phyloP scores from a whole-genome alignment of 2,329 filamentous ascomycete genomes.

The Aspergillus puulaauensis region DNA sequence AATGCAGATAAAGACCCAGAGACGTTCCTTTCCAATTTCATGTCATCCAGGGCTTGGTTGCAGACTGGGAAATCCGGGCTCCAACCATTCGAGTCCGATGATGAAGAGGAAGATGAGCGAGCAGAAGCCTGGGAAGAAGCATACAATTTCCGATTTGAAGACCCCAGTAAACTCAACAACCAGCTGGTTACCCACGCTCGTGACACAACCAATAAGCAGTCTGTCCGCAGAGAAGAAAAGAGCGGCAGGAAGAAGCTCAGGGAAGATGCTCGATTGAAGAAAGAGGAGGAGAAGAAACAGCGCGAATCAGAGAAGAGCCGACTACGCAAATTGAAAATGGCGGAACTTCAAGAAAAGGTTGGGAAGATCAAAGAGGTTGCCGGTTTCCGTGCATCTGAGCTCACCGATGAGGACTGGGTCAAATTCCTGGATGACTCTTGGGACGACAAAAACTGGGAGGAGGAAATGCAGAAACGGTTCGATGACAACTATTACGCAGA shows the following conservation, averaged over 20 bases:
- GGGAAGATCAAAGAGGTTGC: conserved; percentile 86
- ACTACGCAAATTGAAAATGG: conserved; percentile 82
- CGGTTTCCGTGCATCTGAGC: conserved; percentile 66
- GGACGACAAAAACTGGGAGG: conserved; percentile 86
- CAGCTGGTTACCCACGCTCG: conserved; percentile 84
- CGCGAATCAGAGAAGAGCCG: conserved; percentile 78
- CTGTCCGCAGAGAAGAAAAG: conserved; percentile 80
- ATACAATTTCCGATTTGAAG: conserved; percentile 95
- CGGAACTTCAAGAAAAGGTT: conserved; percentile 85
- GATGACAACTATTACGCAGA: conserved; percentile 87
- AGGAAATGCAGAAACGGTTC: conserved; percentile 84
- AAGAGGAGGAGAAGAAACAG: conserved; percentile 74
- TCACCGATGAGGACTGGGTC: conserved; percentile 78
- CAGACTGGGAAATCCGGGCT: conserved; percentile 65
- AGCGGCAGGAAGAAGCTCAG: conserved; percentile 74
- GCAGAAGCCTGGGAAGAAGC: conserved; percentile 89
- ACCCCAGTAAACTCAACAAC: conserved; percentile 84
- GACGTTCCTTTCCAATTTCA: conserved; percentile 89
- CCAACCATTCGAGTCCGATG: conserved; percentile 87
- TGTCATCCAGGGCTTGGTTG: conserved; percentile 89
- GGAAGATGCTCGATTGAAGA: conserved; percentile 73
- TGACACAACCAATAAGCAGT: conserved; percentile 77
- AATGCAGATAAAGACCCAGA: conserved; percentile 87
- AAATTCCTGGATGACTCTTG: conserved; percentile 83
- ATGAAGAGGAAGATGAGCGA: conserved; percentile 69